Conservation (phyloP, 345 rosid genomes). For the Boechera stricta region DNA sequence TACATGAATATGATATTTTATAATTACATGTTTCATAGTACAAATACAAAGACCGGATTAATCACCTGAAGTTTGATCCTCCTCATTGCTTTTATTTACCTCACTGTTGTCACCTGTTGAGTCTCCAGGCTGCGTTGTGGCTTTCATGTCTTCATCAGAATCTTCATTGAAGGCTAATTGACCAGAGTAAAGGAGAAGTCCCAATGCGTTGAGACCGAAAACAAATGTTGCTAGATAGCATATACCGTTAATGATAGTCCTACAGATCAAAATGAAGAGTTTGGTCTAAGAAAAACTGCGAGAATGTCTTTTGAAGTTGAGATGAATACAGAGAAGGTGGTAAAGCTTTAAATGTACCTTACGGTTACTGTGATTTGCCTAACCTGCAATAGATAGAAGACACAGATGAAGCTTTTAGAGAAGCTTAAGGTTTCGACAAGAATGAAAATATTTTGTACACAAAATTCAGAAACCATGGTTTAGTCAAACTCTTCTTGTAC, state of each 20-base stretch:
- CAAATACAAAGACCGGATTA: conserved; percentile 39
- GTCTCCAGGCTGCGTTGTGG: conserved; percentile 44
- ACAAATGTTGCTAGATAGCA: conserved; percentile 96
- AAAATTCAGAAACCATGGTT: too few relatives aligned
- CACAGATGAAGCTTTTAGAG: conserved; percentile 13
- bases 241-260: conserved; percentile 85
- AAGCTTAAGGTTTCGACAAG: background rate
- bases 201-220: conserved; percentile 80
- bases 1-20: conserved; percentile 14
- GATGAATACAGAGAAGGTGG: conserved; percentile 29
- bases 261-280: conserved; percentile 37
- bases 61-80: conserved; percentile 60
- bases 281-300: conserved; percentile 13
- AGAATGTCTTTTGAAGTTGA: background rate
- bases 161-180: conserved; percentile 57
- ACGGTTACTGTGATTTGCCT: conserved; percentile 85
- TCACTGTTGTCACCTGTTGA: conserved; percentile 41
- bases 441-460: too few relatives aligned
- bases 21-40: conserved; percentile 32
- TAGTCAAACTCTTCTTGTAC: too few relatives aligned
- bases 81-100: conserved; percentile 50
- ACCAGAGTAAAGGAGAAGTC: conserved; percentile 76
- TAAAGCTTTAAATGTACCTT: conserved; percentile 54
- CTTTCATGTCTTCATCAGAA: conserved; percentile 55
- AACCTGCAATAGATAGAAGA: conserved; percentile 59